Base-by-base conservation (phyloP, 805 yeast species). In the Suhomyces canberraensis region DNA sequence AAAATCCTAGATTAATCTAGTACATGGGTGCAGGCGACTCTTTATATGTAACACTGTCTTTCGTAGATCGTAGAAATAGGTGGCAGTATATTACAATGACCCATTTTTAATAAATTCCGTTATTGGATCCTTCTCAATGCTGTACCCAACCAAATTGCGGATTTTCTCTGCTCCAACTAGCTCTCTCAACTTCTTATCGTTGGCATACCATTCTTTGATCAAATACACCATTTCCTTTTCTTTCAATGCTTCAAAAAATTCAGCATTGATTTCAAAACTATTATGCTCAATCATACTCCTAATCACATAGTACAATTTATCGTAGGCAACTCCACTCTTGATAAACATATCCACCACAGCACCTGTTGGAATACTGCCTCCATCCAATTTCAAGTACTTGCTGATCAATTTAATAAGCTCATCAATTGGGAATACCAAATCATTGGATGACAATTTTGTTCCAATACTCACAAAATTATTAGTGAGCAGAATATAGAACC, bases 341-440 rank as follows among this genome's bases (percentile, higher is more conserved):
- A 78, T 52, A 48, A 84, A 83, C 20, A 81, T 69, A 32, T 81
- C 82, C 5, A 78, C 74, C 22, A 84, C 64, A 3, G 72, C 64
- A 5, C 90, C 91, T 4, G 59, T 53, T 48, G 81, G 50, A 17
- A 14, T 20, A 11, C 24, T 13, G 8, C 24, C 16, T 6, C n/a
- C 4, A 13, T 49, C 42, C 3, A 38, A 44, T 31, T 59, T 58
- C 13, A 83, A 66, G 47, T 79, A 71, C 46, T 75, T 76, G 46
- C 81, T 71, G 31, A 86, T 64, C 42, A 83, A 66, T 40, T 85
- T 82, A 47, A 87, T 67, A 31, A 90, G 66, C 38, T 78, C 81
- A 45, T 77, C 77, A 5, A 85, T 71, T 14, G 96, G 95, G 66
- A 90, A 88, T 3, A 89, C 84, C 51, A 78, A 71, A 48, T 88